Conservation (phyloP, 1,284 basidiomycete genomes). For the Moniliophthora roreri region DNA sequence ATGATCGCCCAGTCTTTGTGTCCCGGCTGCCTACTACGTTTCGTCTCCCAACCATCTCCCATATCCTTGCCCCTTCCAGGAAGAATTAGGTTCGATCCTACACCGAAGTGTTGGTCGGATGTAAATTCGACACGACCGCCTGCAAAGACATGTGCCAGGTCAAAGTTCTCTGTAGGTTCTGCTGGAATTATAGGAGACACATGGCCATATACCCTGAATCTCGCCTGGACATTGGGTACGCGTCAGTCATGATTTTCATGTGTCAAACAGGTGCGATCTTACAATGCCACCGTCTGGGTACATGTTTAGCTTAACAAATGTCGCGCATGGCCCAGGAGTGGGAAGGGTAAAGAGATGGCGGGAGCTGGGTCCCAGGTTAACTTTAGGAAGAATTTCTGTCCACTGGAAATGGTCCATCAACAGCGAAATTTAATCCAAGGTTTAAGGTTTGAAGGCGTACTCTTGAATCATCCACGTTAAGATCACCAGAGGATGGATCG, state of each 20-base stretch:
- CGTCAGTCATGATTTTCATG: background rate
- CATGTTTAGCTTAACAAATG: slow-evolving; percentile 92
- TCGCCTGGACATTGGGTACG: slow-evolving; percentile 62
- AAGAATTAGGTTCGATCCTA: slow-evolving; percentile 87
- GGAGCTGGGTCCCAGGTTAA: slow-evolving; percentile 77
- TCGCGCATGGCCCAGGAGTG: slow-evolving; percentile 49
- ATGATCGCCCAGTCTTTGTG: slow-evolving; percentile 93
- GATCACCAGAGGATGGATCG: slow-evolving; percentile 43
- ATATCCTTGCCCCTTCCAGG: slow-evolving; percentile 91
- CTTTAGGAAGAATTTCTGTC: slow-evolving; percentile 77
- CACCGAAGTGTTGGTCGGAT: slow-evolving; percentile 94
- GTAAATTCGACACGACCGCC: slow-evolving; percentile 82
- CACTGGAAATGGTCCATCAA: slow-evolving; percentile 50
- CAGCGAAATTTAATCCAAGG: background rate
- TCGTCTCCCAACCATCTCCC: slow-evolving; percentile 99
- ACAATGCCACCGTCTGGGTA: slow-evolving; percentile 97
- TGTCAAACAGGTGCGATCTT: slow-evolving; percentile 29
- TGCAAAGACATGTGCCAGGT: slow-evolving; percentile 89
- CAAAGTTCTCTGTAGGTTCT: slow-evolving; percentile 54
- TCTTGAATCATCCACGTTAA: slow-evolving; percentile 45
- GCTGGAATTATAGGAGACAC: slow-evolving; percentile 65
- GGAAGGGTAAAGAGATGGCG: slow-evolving; percentile 84
- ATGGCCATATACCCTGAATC: slow-evolving; percentile 88
- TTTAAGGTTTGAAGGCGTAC: slow-evolving; percentile 38
- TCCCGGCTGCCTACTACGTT: slow-evolving; percentile 76